Evolutionary conservation across 2,329 filamentous ascomycete species (phyloP), one percentile per base, ranked within the genome.

Genomic region (Endothia cerciana): DNA sequence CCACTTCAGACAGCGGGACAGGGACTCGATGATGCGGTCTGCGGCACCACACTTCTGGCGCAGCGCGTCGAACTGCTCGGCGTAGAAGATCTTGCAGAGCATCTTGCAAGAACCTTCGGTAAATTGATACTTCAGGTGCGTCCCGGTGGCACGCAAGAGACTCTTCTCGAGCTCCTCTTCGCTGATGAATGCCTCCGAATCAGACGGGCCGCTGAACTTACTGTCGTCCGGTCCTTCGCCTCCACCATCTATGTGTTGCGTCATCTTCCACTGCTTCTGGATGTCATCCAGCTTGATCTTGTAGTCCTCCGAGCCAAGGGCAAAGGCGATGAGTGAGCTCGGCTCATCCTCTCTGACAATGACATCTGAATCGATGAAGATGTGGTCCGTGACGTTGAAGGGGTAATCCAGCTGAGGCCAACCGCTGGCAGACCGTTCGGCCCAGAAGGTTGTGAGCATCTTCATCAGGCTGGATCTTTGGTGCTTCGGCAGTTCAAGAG

Each of bases 81-180:
- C 95, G 73, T 96, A 99, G 78, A 99, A 98, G 57, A 99, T 95
- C 78, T 99, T 99, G 82, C 96, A 98, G 60, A 94, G 90, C 86
- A 97, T 97, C 73, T 91, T 92, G 3, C 96, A 94, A n/a, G 91
- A 89, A 0, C 94, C 93, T 75, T 97, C 94, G 36, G 90, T 90
- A 78, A 98, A 99, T 67, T 97, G 93, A 75, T 97, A 99, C 74
- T 96, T 96, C 71, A 97, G 88, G 77, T 99, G 95, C 1, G 93
- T 97, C 45, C 94, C 94, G 0, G 92, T 96, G 38, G 90, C 86
- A 69, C 93, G 88, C 40, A 97, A 83, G 33, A 99, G 82, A 45
- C 93, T 95, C 69, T 91, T 90, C 77, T 99, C 94, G 11, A 98
- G 87, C 60, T 91, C 91, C 1, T 85, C 85, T 74, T 96, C 90